Conservation (phyloP, 2,329 filamentous ascomycete species). For the Pyricularia grisea region DNA sequence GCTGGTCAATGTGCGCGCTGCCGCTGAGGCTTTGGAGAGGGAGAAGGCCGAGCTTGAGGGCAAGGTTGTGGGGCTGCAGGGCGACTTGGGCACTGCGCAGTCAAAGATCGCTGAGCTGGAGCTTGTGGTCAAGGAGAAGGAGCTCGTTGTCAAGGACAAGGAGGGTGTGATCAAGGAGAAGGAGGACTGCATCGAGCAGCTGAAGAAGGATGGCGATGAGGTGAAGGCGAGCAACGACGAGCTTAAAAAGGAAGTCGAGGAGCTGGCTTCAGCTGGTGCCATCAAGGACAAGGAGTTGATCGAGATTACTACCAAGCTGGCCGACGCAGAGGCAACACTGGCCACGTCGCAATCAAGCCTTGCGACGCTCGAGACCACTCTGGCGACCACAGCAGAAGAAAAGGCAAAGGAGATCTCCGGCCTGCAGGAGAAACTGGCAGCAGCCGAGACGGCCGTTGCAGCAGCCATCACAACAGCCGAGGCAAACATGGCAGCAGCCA, state of each 20-base stretch:
- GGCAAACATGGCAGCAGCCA: too few relatives aligned
- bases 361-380: background rate
- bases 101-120: slow-evolving; percentile 6
- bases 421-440: background rate
- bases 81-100: background rate
- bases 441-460: background rate
- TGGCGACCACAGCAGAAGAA: background rate
- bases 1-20: background rate
- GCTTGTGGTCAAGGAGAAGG: too few relatives aligned
- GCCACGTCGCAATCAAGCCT: background rate
- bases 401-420: background rate
- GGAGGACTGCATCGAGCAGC: background rate
- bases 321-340: background rate
- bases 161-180: background rate
- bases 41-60: slow-evolving; percentile 4
- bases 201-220: slow-evolving; percentile 2
- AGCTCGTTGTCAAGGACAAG: too few relatives aligned
- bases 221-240: background rate
- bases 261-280: background rate
- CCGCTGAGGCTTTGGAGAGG: slow-evolving; percentile 4
- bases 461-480: background rate
- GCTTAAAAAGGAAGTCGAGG: background rate
- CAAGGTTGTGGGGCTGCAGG: background rate
- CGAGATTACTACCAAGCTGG: background rate
- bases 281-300: background rate